A percentile compares a stretch with the other conserved stretches of the same genome.
These are phyloP conservation scores for Tetragonia tetragonoides DNA, from an alignment of 148 eudicot species.

Conservation along the genomic window DNA sequence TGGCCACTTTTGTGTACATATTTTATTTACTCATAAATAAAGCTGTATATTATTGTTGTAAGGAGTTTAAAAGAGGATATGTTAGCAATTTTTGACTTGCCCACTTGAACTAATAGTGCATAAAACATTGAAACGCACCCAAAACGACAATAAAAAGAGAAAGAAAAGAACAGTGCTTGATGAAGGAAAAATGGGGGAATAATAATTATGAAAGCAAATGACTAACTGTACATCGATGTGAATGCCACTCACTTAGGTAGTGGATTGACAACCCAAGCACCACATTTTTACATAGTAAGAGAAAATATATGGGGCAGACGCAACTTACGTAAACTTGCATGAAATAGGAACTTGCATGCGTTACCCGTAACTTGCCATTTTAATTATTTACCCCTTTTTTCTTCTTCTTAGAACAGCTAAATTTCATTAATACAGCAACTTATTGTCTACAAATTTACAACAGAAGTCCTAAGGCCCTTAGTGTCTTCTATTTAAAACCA, in stretches of 20 bases:
- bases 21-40: background rate
- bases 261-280: slow-evolving; percentile 8
- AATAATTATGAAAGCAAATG: background rate
- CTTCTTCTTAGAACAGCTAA: too few species aligned
- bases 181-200: background rate
- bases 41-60: slow-evolving; percentile 11
- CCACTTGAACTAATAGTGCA: slow-evolving; percentile 16
- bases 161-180: background rate
- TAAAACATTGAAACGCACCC: background rate
- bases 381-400: too few species aligned
- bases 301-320: too few species aligned
- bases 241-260: slow-evolving; percentile 8
- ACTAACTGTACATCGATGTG: background rate
- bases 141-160: background rate
- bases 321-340: slow-evolving; percentile 25
- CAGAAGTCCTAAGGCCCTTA: too few species aligned
- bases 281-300: too few species aligned
- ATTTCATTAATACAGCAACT: too few species aligned
- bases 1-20: background rate
- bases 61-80: slow-evolving; percentile 19
- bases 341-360: slow-evolving; percentile 26
- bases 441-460: too few species aligned
- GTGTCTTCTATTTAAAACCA: too few species aligned
- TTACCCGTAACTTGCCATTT: background rate
- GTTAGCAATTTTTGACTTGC: slow-evolving; percentile 30